phyloP scores from a whole-genome alignment of 2,329 filamentous ascomycete genomes.

The Phyllachora maydis region DNA sequence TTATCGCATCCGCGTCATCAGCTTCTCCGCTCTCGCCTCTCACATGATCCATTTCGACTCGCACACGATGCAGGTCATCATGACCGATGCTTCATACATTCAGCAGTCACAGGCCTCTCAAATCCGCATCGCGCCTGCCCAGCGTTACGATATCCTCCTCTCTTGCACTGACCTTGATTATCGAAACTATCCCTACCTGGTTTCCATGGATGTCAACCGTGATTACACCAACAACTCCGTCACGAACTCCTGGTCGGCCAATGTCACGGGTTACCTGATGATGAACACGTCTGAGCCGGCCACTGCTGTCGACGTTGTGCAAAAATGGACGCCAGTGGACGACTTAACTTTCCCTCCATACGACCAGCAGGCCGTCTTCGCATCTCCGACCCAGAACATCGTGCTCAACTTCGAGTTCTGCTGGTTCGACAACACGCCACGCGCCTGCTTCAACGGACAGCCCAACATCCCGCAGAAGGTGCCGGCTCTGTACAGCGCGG shows the following conservation, averaged over 20 bases:
- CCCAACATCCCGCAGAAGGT: conserved; percentile 50
- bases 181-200: conserved; percentile 20
- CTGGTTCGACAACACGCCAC: conserved; percentile 38
- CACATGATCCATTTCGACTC: conserved; percentile 21
- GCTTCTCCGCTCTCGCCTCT: conserved; percentile 19
- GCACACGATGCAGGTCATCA: conserved; percentile 22
- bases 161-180: conserved; percentile 11
- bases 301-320: conserved; percentile 10
- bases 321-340: conserved; percentile 30
- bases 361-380: conserved; percentile 26
- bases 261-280: conserved; percentile 22
- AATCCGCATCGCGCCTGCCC: conserved; percentile 18
- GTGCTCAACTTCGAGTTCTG: conserved; percentile 35
- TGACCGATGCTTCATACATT: conserved; percentile 20
- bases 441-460: conserved; percentile 41
- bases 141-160: conserved; percentile 23
- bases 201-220: conserved; percentile 20
- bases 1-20: conserved; percentile 24
- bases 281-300: conserved; percentile 12
- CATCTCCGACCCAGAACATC: conserved; percentile 31
- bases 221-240: conserved; percentile 16
- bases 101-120: conserved; percentile 13
- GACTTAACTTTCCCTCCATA: conserved; percentile 37
- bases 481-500: conserved; percentile 51
- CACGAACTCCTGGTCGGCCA: conserved; percentile 12